Percentiles rank a stretch among this genome's conserved stretches.
These are phyloP conservation scores for Mortierella sp. DNA, from an alignment of 371 early-diverging fungal species.

Conservation along the genomic window DNA sequence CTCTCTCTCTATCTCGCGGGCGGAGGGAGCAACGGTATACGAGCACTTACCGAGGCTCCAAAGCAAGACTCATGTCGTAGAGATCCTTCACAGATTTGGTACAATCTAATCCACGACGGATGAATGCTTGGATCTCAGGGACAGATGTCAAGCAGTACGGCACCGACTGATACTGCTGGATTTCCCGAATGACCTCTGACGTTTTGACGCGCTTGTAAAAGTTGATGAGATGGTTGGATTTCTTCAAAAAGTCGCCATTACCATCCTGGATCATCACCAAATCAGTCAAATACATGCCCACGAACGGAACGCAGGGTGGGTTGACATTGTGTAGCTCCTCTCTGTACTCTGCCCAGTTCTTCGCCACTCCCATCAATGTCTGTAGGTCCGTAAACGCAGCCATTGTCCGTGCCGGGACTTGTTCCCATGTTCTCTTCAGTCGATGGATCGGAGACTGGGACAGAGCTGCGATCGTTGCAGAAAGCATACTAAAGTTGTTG, in stretches of 20 bases:
- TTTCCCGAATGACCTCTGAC: conserved; percentile 88
- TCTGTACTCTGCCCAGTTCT: conserved; percentile 89
- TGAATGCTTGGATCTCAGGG: conserved; percentile 85
- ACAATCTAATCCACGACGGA: conserved; percentile 64
- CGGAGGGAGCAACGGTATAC: neutral
- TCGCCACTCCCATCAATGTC: conserved; percentile 81
- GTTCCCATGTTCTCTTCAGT: conserved; percentile 87
- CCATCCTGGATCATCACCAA: conserved; percentile 95
- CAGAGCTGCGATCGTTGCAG: conserved; percentile 90
- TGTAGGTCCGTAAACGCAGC: conserved; percentile 65
- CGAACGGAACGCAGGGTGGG: conserved; percentile 93
- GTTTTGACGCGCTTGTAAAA: conserved; percentile 90
- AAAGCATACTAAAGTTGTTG: conserved; percentile 94
- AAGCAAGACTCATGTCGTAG: conserved; percentile 78
- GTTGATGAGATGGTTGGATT: conserved; percentile 79
- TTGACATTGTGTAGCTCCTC: conserved; percentile 81
- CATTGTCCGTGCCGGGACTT: conserved; percentile 60
- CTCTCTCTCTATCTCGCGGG: no score
- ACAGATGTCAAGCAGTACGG: conserved; percentile 83
- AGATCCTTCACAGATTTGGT: conserved; percentile 65
- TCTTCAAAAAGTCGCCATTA: conserved; percentile 69
- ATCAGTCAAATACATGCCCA: conserved; percentile 86
- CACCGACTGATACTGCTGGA: conserved; percentile 89
- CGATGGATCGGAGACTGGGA: conserved; percentile 91
- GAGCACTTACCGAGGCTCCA: conserved; percentile 79